Evolutionary conservation across 441 rosid species (phyloP), one percentile per base, ranked within the genome.

Genomic region (Brassica hybrid): DNA sequence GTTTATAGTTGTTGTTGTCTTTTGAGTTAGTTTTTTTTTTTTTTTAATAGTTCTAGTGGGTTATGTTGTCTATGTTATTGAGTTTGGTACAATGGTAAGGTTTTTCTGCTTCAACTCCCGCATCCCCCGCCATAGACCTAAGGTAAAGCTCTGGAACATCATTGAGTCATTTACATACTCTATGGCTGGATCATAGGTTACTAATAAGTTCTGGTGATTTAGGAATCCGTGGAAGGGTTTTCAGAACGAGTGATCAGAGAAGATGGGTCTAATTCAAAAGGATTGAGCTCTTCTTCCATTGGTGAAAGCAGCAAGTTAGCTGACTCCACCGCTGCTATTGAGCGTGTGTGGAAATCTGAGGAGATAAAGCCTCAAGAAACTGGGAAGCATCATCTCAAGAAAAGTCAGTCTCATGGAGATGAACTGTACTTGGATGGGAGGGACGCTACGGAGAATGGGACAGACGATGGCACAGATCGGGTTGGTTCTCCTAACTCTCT

Each of bases 61-160:
- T 36, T 2, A 36, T 36, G 41, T 36, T 66, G 34, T 30, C 1
- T 30, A 30, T 30, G 34, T 30, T 30, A 61, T 67, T 76, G 45
- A 60, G 64, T 71, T 78, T 78, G 61, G 50, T 64, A 77, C 69
- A 70, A 95, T 95, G 99, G 93, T 95, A 76, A 90, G 92, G 79
- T 93, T 95, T 87, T 86, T 89, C 13, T 93, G 98, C 94, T 95
- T 95, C 91, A 89, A 86, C 75, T 64, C 85, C 69, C 86, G 85
- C 72, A 76, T 73, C 64, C 67, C 71, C 48, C 76, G 83, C 79
- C 89, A 84, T 77, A 91, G 81, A 81, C 75, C 88, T 57, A 93
- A 90, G 92, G 99, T 93, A 60, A 68, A 76, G 88, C 21, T 75
- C 59, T 38, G 67, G 48, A 75, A 9, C 73, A 59, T 65, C 16